phyloP scores from a whole-genome alignment of 345 rosid species.

The Boechera stricta region DNA sequence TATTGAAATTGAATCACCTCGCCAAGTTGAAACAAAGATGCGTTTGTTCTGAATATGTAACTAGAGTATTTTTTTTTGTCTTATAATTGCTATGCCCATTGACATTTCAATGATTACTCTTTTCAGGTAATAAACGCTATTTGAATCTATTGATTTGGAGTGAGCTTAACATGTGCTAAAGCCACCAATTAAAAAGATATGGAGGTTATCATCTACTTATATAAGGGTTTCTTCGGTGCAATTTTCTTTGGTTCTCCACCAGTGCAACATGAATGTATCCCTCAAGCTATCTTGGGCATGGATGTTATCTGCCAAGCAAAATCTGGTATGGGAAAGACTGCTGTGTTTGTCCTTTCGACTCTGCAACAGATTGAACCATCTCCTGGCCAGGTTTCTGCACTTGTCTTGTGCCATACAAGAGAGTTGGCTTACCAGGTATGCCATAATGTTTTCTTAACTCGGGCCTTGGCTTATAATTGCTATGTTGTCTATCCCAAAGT shows the following conservation, averaged over 20 bases:
- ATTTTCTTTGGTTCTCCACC: slow-evolving; percentile 85
- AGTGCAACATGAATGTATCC: slow-evolving; percentile 99
- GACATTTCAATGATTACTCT: neutral
- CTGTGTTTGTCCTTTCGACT: slow-evolving; percentile 89
- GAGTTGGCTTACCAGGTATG: slow-evolving; percentile 97
- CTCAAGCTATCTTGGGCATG: slow-evolving; percentile 99
- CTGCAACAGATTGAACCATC: slow-evolving; percentile 93
- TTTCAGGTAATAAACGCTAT: slow-evolving; percentile 31
- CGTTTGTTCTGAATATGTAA: neutral
- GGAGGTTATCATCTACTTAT: slow-evolving; percentile 80
- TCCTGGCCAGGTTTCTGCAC: slow-evolving; percentile 93
- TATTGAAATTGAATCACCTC: neutral
- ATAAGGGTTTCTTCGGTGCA: slow-evolving; percentile 67
- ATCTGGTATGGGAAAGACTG: slow-evolving; percentile 99
- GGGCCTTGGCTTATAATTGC: neutral
- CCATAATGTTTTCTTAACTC: neutral
- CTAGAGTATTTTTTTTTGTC: neutral
- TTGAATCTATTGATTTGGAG: slow-evolving; percentile 66
- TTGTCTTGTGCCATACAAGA: slow-evolving; percentile 92
- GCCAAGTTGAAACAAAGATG: neutral
- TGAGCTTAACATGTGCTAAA: slow-evolving; percentile 64
- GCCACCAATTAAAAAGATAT: slow-evolving; percentile 66
- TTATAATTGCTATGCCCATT: neutral
- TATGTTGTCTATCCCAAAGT: neutral
- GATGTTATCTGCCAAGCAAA: slow-evolving; percentile 99